Evolutionary conservation across 2,329 filamentous ascomycete species (phyloP), one percentile per base, ranked within the genome.

Genomic region (Cadophora sp.): DNA sequence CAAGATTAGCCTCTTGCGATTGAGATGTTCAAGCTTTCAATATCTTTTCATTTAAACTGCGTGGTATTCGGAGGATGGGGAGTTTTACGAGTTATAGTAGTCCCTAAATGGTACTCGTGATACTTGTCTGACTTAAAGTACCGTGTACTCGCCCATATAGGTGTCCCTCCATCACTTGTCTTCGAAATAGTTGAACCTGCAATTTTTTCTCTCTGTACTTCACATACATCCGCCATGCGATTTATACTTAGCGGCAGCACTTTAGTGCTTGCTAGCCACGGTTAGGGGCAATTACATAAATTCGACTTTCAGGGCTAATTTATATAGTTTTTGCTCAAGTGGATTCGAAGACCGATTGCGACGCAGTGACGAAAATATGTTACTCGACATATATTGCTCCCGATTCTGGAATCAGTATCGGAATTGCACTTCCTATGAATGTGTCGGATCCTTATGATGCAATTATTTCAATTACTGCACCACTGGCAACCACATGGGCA

Each of bases 391-490:
- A 68, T 46, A 59, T 53, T 46, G 48, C 37, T 48, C 27, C 61
- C 9, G 59, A 62, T 9, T 65, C 53, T 14, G 62, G 64, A 14
- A 65, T 70, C 12, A 56, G 43, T 9, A 50, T 70, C 37, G 46
- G 66, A 9, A 63, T 70, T 22, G 66, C 69, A 37, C 66, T 70
- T 19, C 66, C 69, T 2, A 27, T 37, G 58, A 63, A 56, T 55
- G 66, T 70, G 3, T 62, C 66, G 29, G 64, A 64, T 37, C 64
- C 66, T 14, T 70, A 67, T 51, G 69, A 70, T 67, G 66, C 69
- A 19, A 68, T 70, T 19, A 64, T 70, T n/a, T 65, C 63, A 1
- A 67, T 70, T 12, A 68, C 66, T 34, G 68, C 68, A n/a, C 68
- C 68, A 6, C 34, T 70, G 16, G 48, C 66, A 19, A 63, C 40